These are phyloP conservation scores for Sarocladium oryzae DNA, from an alignment of 2,329 filamentous ascomycete species.

Conservation along the genomic window DNA sequence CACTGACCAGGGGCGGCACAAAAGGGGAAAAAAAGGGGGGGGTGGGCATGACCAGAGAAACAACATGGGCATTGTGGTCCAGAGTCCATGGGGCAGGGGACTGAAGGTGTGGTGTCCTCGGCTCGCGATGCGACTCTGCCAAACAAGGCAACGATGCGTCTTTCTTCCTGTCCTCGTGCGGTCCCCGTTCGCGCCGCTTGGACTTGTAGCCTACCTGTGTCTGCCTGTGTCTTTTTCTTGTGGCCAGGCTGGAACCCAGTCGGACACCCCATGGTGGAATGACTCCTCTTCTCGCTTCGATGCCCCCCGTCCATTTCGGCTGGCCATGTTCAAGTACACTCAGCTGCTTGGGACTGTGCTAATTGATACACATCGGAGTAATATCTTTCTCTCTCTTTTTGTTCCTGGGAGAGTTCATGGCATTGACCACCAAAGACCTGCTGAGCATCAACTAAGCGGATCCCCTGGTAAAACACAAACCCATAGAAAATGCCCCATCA, in stretches of 20 bases:
- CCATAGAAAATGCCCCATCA: background rate
- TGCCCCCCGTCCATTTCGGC: too few species aligned
- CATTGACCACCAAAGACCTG: background rate
- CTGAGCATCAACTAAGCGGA: background rate
- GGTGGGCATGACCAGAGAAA: background rate
- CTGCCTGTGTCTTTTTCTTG: too few species aligned
- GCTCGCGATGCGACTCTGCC: constrained; percentile 4
- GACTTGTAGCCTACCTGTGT: background rate
- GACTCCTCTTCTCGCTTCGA: background rate
- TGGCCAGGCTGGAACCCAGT: background rate
- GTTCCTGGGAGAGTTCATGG: too few species aligned
- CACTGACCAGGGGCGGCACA: constrained; percentile 2
- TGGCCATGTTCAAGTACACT: background rate
- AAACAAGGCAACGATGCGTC: background rate
- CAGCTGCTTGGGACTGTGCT: background rate
- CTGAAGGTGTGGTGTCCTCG: background rate
- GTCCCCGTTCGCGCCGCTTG: background rate
- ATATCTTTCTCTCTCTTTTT: too few species aligned
- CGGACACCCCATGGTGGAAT: background rate
- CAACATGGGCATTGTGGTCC: constrained; percentile 4
- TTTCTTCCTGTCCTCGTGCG: background rate
- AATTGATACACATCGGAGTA: background rate
- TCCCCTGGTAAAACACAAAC: too few species aligned
- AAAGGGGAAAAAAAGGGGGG: background rate
- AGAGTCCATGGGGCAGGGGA: background rate